Conservation (phyloP, 257 asterid species). For the Knoxia roxburghii region DNA sequence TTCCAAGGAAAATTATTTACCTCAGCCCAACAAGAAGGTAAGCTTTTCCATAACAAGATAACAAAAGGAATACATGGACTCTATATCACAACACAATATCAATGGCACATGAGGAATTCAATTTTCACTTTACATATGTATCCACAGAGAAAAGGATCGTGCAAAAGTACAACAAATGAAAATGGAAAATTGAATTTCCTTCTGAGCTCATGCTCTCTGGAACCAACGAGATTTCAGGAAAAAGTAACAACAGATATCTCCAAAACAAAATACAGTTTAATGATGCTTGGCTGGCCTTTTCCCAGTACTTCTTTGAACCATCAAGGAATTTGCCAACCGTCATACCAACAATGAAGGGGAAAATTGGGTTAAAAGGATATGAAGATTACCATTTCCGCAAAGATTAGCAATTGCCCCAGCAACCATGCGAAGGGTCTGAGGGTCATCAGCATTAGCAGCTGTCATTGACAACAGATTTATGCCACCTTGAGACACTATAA, state of each 20-base stretch:
- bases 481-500: constrained; percentile 73
- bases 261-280: not conserved
- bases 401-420: constrained; percentile 93
- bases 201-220: not conserved
- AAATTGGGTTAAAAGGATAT: not conserved
- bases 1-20: not conserved
- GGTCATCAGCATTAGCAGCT: constrained; percentile 67
- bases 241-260: not conserved
- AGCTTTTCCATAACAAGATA: not conserved
- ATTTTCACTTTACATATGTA: not conserved
- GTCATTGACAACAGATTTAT: constrained; percentile 56
- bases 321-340: not conserved
- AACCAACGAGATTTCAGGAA: not conserved
- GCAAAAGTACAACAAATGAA: not conserved
- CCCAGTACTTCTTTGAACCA: not conserved
- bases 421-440: constrained; percentile 91
- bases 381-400: constrained; percentile 69
- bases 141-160: not conserved
- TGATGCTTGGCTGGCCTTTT: not conserved
- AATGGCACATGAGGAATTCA: not conserved
- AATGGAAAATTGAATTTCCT: not conserved
- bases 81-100: not conserved
- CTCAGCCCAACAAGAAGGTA: not conserved
- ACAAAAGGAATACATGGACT: not conserved
- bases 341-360: not conserved